phyloP scores from a whole-genome alignment of 2,329 filamentous ascomycete genomes.

The Aspergillus fischeri region DNA sequence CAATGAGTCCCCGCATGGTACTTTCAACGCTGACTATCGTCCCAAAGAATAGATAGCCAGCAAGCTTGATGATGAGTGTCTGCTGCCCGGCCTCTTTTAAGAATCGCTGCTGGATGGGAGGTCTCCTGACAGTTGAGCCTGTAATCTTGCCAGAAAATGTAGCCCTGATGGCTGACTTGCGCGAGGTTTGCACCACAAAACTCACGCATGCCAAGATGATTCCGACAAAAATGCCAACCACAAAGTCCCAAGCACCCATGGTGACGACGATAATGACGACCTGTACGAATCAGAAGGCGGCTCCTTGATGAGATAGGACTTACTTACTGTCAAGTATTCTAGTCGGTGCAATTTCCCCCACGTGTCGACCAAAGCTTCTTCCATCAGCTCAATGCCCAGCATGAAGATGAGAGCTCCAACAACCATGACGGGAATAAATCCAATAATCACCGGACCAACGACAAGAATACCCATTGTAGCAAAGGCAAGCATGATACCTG shows the following conservation, averaged over 20 bases:
- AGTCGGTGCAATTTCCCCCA: conserved; percentile 80
- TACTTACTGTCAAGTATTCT: conserved; percentile 77
- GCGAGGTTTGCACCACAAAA: conserved; percentile 85
- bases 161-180: conserved; percentile 81
- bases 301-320: background rate
- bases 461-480: conserved; percentile 79
- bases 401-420: conserved; percentile 94
- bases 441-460: conserved; percentile 81
- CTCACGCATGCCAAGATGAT: conserved; percentile 89
- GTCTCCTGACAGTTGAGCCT: conserved; percentile 86
- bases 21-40: conserved; percentile 95
- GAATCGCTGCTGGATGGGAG: conserved; percentile 83
- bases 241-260: conserved; percentile 97
- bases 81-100: conserved; percentile 80
- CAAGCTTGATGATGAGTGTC: conserved; percentile 85
- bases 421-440: conserved; percentile 94
- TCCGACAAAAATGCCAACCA: conserved; percentile 86
- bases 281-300: conserved; percentile 31
- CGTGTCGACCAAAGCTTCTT: conserved; percentile 84
- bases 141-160: conserved; percentile 88
- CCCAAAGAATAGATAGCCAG: conserved; percentile 96
- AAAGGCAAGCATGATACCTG: conserved; percentile 76
- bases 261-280: conserved; percentile 84
- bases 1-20: conserved; percentile 74
- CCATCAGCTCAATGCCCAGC: conserved; percentile 84